Evolutionary conservation across 805 yeast genomes (phyloP).

Genomic region (Candida maesae): DNA sequence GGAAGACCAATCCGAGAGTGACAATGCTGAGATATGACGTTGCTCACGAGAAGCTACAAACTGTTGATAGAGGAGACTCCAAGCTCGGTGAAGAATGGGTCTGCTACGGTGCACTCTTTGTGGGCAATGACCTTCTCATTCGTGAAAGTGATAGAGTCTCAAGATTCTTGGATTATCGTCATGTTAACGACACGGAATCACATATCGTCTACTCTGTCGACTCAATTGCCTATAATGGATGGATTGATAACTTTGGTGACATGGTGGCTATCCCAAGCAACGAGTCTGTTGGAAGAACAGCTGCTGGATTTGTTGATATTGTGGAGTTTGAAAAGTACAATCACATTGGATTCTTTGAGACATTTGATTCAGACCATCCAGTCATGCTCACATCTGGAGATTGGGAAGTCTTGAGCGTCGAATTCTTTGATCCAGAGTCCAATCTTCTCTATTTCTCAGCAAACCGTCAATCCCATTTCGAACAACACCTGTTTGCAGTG

Average conservation of each 20-base stretch:
- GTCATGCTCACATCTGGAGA: conserved; percentile 41
- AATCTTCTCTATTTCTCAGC: conserved; percentile 52
- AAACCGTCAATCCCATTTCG: conserved; percentile 47
- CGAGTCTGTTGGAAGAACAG: conserved; percentile 25
- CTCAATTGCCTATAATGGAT: conserved; percentile 44
- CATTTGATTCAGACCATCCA: conserved; percentile 39
- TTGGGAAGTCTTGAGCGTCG: conserved; percentile 49
- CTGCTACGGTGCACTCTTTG: conserved; percentile 62
- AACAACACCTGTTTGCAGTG: conserved; percentile 55
- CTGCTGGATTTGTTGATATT: conserved; percentile 60
- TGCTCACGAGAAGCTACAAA: conserved; percentile 17
- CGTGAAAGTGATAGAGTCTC: conserved; percentile 65
- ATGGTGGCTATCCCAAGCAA: conserved; percentile 37
- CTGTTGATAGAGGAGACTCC: conserved; percentile 25
- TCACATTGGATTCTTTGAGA: conserved; percentile 60
- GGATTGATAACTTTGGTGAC: conserved; percentile 52
- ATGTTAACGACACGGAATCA: conserved; percentile 32
- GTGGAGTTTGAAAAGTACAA: conserved; percentile 50
- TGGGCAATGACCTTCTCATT: conserved; percentile 46
- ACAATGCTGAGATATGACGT: conserved; percentile 43
- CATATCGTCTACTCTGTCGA: conserved; percentile 40
- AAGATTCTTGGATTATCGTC: conserved; percentile 46
- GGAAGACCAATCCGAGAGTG: conserved; percentile 55
- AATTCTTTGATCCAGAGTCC: conserved; percentile 42
- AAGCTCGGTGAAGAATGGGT: conserved; percentile 44